A percentile compares a stretch with the other conserved stretches of the same genome.
Conservation (phyloP, 352 stramenopile genomes). For the Elongisporangium prolatum region DNA sequence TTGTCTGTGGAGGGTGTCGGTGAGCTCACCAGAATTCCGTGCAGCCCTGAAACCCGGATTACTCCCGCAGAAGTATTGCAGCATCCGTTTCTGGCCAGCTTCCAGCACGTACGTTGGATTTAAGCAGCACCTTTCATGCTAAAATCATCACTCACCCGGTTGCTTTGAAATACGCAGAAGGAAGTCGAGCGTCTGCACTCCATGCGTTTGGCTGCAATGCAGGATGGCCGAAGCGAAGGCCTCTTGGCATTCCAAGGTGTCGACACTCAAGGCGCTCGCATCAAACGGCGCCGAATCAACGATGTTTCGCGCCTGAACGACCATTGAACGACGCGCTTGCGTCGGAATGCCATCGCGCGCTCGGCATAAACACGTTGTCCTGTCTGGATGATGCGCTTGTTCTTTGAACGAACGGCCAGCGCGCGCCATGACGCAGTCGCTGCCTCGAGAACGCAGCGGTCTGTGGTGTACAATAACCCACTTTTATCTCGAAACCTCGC, state of each 20-base stretch:
- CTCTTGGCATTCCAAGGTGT: not conserved
- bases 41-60: conserved; percentile 86
- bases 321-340: conserved; percentile 20
- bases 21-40: conserved; percentile 1
- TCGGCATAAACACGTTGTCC: not conserved
- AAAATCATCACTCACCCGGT: not conserved
- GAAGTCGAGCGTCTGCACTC: not conserved
- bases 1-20: not conserved
- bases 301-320: conserved; percentile 26
- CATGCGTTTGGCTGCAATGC: conserved; percentile 9
- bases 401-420: not conserved
- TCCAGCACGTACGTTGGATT: conserved; percentile 11
- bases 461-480: not conserved
- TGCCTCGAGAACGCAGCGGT: not conserved
- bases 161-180: not conserved
- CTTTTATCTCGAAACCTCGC: not conserved
- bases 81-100: conserved; percentile 90
- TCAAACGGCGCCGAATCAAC: conserved; percentile 41
- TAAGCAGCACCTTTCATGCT: not conserved
- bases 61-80: conserved; percentile 88
- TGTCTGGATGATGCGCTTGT: not conserved
- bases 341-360: not conserved
- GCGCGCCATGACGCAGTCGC: not conserved
- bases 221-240: not conserved
- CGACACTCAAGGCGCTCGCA: conserved; percentile 16